Percentiles rank a stretch among this genome's conserved stretches.
These are phyloP conservation scores for Xylariaceae sp. DNA, from an alignment of 2,329 filamentous ascomycete species.

Conservation along the genomic window DNA sequence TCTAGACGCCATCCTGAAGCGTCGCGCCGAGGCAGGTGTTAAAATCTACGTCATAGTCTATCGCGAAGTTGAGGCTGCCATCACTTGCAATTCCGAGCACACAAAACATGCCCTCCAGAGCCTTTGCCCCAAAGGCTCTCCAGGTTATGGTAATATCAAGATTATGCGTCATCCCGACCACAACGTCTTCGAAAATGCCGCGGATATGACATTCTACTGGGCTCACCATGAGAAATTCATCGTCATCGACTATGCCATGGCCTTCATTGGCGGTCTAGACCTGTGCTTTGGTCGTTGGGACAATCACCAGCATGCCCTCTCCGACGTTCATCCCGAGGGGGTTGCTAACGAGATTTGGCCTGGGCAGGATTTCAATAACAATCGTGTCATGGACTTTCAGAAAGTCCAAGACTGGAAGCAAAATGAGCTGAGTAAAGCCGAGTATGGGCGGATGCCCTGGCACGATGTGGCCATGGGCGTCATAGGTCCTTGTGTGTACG, in stretches of 20 bases:
- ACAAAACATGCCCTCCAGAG: slow-evolving; percentile 85
- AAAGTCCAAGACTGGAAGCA: slow-evolving; percentile 90
- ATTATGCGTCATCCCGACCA: slow-evolving; percentile 94
- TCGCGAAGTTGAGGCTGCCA: slow-evolving; percentile 79
- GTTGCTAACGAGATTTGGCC: slow-evolving; percentile 87
- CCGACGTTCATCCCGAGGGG: slow-evolving; percentile 86
- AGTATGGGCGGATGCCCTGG: slow-evolving; percentile 97
- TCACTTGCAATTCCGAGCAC: slow-evolving; percentile 92
- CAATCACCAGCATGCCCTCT: slow-evolving; percentile 79
- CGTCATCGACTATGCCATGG: slow-evolving; percentile 87
- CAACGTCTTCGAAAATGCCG: slow-evolving; percentile 90
- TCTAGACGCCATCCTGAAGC: slow-evolving; percentile 85
- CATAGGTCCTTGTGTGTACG: slow-evolving; percentile 88
- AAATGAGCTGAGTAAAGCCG: slow-evolving; percentile 89
- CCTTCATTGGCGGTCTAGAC: slow-evolving; percentile 93
- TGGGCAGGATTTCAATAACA: slow-evolving; percentile 98
- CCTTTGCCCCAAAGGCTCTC: slow-evolving; percentile 81
- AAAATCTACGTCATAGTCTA: slow-evolving; percentile 95
- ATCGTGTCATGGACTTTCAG: slow-evolving; percentile 94
- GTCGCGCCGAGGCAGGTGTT: slow-evolving; percentile 88
- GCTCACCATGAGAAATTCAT: slow-evolving; percentile 98
- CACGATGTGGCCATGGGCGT: slow-evolving; percentile 93
- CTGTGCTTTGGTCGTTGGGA: slow-evolving; percentile 98
- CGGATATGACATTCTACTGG: slow-evolving; percentile 98
- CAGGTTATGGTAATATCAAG: slow-evolving; percentile 86